Base-by-base conservation (phyloP, 2,329 filamentous ascomycete species). In the Paraphaeosphaeria minitans region DNA sequence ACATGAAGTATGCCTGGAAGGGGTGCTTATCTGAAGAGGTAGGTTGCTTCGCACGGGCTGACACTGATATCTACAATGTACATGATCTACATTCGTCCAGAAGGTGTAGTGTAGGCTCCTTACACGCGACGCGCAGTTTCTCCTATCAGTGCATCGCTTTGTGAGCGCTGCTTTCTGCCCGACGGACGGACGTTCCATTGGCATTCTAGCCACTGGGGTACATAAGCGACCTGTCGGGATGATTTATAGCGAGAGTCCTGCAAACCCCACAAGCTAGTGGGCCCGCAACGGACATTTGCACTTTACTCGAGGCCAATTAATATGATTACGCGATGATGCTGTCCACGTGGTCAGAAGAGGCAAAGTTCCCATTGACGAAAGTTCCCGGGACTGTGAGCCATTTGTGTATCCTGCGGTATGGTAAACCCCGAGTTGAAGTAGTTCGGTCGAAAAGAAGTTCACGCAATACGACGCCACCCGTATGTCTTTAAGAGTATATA, bases 161-260 rank as follows among this genome's bases (percentile, higher is more conserved):
- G 2, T 12, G 1, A 33, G 27, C 9, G n/a, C 9, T 22, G 48
- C 35, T 19, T n/a, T 27, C 10, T 41, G 19, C 22, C 48, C 31
- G 19, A 16, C 19, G 33, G 31, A 39, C 19, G 31, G 35, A 41
- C 22, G 16, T 22, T 21, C 22, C 5, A 7, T n/a, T 41, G 29
- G 31, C 3, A 29, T 21, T 51, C 19, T 41, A 41, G 49, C 49
- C 21, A 14, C 16, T 42, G n/a, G 13, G 22, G 31, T 29, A 29
- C 21, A 51, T 4, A 1, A 41, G 13, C 13, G 21, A 37, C 22
- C 21, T 19, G 41, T 67, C 65, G 65, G 65, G 24, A 37, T 2
- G 56, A 47, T 56, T 56, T 64, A 31, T 47, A 56, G 62, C 64
- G 64, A 67, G 57, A 46, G 51, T 50, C 60, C 43, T 56, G 56